These are phyloP conservation scores for Capsicum rhomboideum DNA, from an alignment of 257 asterid species.

Conservation along the genomic window DNA sequence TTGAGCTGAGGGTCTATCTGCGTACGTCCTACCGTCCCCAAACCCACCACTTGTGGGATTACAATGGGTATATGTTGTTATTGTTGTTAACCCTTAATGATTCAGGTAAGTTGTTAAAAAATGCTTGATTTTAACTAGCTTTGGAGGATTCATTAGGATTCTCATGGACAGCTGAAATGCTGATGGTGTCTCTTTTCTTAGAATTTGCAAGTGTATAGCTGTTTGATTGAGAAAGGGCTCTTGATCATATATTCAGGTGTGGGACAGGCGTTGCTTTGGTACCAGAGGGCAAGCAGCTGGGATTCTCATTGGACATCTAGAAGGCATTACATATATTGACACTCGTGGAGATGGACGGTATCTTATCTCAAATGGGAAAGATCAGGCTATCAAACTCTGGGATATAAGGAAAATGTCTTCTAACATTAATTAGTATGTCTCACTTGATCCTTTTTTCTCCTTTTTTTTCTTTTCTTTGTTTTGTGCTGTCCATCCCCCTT, in stretches of 20 bases:
- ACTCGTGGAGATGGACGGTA: conserved; percentile 97
- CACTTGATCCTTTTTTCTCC: neutral
- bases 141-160: neutral
- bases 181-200: neutral
- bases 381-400: conserved; percentile 91
- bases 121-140: neutral
- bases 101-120: neutral
- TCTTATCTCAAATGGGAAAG: conserved; percentile 90
- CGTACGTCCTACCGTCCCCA: too few relatives aligned
- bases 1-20: too few relatives aligned
- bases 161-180: neutral
- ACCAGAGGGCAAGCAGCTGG: conserved; percentile 60
- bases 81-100: neutral
- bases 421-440: conserved; percentile 63
- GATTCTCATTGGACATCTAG: conserved; percentile 81
- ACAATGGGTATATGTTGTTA: too few relatives aligned
- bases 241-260: conserved; percentile 44
- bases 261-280: conserved; percentile 90
- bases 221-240: neutral
- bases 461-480: neutral
- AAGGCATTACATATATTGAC: conserved; percentile 83
- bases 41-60: too few relatives aligned
- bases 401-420: conserved; percentile 95
- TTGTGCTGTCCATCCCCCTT: neutral
- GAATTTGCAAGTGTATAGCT: neutral